Conservation (phyloP, 306 rosid species). For the Gastrolobium villosum region DNA sequence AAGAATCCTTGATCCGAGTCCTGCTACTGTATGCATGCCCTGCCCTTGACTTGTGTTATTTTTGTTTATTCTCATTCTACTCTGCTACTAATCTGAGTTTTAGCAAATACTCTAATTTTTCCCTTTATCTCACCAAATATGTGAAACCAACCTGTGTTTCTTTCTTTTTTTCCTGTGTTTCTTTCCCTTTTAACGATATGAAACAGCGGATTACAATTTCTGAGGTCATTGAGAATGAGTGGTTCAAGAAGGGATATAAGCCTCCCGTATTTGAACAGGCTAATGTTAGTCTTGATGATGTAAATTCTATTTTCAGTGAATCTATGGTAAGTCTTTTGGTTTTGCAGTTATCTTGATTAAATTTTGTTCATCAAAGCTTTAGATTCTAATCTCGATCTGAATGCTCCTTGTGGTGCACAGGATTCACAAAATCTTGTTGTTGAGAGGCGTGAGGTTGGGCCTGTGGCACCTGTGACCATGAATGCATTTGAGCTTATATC, state of each 20-base stretch:
- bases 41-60: constrained; percentile 17
- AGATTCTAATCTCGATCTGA: constrained; percentile 39
- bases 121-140: constrained; percentile 7
- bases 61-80: constrained; percentile 4
- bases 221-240: constrained; percentile 88
- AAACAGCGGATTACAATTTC: constrained; percentile 86
- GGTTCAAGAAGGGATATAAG: constrained; percentile 96
- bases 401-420: constrained; percentile 53
- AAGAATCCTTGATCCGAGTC: constrained; percentile 92
- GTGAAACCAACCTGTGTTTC: constrained; percentile 38
- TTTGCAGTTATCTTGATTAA: constrained; percentile 31
- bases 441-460: constrained; percentile 73
- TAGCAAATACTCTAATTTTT: constrained; percentile 17
- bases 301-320: constrained; percentile 76
- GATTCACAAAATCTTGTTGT: constrained; percentile 75
- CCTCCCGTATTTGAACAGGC: constrained; percentile 84
- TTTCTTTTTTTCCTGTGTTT: constrained; percentile 42
- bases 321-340: constrained; percentile 61
- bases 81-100: constrained; percentile 18
- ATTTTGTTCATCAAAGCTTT: constrained; percentile 32
- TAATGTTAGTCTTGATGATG: constrained; percentile 76
- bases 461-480: constrained; percentile 77
- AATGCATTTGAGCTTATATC: constrained; percentile 98
- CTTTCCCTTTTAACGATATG: constrained; percentile 42
- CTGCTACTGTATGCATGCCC: constrained; percentile 67